phyloP scores from a whole-genome alignment of 192 early-diverging fungal genomes.

The Blastocladiella britannica region DNA sequence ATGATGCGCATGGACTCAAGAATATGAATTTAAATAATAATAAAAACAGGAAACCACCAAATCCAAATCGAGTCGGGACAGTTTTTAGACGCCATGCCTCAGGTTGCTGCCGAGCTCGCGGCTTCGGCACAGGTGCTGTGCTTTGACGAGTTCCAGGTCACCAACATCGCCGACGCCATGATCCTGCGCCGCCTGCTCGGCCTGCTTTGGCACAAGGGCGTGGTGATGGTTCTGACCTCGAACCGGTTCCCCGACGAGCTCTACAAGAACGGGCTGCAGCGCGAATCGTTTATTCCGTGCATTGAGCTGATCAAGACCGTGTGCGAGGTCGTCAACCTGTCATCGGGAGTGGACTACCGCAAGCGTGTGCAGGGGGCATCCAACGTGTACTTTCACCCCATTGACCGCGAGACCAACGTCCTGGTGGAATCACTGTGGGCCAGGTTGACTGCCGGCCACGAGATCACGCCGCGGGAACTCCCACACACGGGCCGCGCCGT shows the following conservation, averaged over 20 bases:
- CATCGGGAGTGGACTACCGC: conserved; percentile 88
- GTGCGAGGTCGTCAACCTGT: conserved; percentile 58
- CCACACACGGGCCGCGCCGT: background rate
- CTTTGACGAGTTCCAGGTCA: conserved; percentile 95
- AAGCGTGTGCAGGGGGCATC: conserved; percentile 31
- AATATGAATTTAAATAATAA: too few species aligned
- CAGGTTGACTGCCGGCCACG: background rate
- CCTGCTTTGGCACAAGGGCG: conserved; percentile 61
- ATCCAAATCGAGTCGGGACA: conserved; percentile 6
- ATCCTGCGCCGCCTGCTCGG: conserved; percentile 58
- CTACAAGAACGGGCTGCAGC: conserved; percentile 92
- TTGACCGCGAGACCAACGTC: conserved; percentile 20
- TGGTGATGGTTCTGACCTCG: conserved; percentile 78
- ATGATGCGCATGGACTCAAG: too few species aligned
- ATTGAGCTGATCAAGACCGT: conserved; percentile 65
- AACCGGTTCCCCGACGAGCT: conserved; percentile 81
- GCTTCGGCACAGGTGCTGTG: conserved; percentile 68
- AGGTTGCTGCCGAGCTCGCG: conserved; percentile 61
- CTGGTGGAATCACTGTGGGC: conserved; percentile 25
- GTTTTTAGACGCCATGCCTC: conserved; percentile 38
- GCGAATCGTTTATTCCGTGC: conserved; percentile 74
- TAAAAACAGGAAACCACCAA: conserved; percentile 22
- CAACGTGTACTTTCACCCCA: conserved; percentile 50
- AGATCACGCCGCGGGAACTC: background rate
- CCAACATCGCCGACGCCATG: conserved; percentile 96